Base-by-base conservation (phyloP, 164 flowering plant species). In the Chimonanthus praecox region DNA sequence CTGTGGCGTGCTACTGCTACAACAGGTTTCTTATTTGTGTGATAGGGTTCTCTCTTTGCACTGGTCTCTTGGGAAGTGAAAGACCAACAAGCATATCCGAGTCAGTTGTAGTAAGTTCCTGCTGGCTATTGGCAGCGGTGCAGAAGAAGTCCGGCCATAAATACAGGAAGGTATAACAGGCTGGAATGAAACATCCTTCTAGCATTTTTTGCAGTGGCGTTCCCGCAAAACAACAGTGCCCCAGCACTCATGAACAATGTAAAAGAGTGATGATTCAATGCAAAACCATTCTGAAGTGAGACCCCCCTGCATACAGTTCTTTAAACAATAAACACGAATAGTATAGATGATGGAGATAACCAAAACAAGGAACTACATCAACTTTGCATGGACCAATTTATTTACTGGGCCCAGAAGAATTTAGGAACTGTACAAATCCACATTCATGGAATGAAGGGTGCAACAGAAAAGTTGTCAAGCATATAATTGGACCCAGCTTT, bases 141-240 rank as follows among this genome's bases (percentile, higher is more conserved):
- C 72, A 92, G 67, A n/a, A 94, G 77, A 49, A 92, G 81, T 47
- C 98, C 96, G 11, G 91, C 83, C 98, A 94, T 94, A 69, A 92
- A 92, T 44, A 90, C 88, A 5, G 97, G 98, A 72, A 94, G 97
- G 81, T 89, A 94, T 43, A 94, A 80, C 68, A 94, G 94, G 82
- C 99, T 94, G 18, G 94, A 95, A 83, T 86, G 89, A 75, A 94
- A 92, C 99, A 94, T 94, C 76, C 82, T 85, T 78, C 93, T 82
- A 1, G 97, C 96, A 68, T 73, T 89, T 67, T 87, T 80, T 10
- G 77, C 74, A 0, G 94, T 89, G 1, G 13, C 95, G 89, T 54
- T 90, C 80, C 5, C 82, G 68, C 84, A 87, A 80, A 92, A 94
- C 48, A 88, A 85, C 64, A 85, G 73, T 67, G 99, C 97, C 5